Evolutionary conservation across 169 alveolate genomes (phyloP).

Genomic region (Cryptosporidium baileyi): DNA sequence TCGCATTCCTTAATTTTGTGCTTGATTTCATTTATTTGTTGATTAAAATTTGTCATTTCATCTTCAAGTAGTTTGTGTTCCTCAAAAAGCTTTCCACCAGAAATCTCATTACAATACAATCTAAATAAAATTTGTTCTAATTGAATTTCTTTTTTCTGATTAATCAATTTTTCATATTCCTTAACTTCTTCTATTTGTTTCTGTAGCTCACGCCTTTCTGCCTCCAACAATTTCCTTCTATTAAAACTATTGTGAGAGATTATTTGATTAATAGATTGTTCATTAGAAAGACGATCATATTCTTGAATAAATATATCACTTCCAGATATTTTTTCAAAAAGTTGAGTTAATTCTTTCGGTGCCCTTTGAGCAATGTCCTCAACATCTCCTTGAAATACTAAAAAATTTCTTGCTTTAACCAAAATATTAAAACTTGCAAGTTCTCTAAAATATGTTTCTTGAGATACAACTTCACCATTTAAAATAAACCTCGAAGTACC

Average conservation of each 20-base stretch:
- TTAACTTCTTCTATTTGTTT: conserved; percentile 69
- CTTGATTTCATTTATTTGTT: neutral
- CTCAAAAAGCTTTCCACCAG: conserved; percentile 38
- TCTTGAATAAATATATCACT: conserved; percentile 76
- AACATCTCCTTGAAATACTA: conserved; percentile 90
- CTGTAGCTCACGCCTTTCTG: conserved; percentile 70
- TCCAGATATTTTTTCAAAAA: conserved; percentile 89
- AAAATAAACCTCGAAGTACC: conserved; percentile 83
- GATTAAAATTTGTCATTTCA: neutral
- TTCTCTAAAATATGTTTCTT: conserved; percentile 76
- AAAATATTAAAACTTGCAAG: conserved; percentile 74
- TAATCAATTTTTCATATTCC: conserved; percentile 25
- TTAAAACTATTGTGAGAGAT: conserved; percentile 64
- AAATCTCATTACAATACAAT: conserved; percentile 28
- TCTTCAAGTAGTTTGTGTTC: neutral
- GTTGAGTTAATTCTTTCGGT: conserved; percentile 85
- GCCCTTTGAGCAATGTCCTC: conserved; percentile 85
- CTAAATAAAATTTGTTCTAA: conserved; percentile 11
- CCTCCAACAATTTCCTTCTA: conserved; percentile 64
- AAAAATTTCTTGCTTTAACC: conserved; percentile 78
- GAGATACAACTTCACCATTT: conserved; percentile 78
- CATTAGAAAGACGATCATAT: conserved; percentile 68
- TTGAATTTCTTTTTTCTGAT: neutral
- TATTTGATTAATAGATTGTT: conserved; percentile 59
- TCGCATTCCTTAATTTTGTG: conserved; percentile 25